Conservation (phyloP, 2,329 filamentous ascomycete species). For the Colletotrichum sp. region DNA sequence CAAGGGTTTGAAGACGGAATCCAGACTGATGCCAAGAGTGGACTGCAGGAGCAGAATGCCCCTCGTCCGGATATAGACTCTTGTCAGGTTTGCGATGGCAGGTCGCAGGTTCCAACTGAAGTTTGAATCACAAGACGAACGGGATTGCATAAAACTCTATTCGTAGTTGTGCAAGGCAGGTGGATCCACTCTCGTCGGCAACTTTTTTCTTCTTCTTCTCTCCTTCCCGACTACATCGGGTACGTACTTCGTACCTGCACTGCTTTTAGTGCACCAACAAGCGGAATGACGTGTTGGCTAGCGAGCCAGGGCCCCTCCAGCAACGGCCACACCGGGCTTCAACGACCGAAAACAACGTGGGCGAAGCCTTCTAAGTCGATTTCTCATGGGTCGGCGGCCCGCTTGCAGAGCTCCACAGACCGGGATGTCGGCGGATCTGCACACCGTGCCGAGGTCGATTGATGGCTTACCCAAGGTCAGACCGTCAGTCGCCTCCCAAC, state of each 20-base stretch:
- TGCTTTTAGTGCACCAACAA: not conserved
- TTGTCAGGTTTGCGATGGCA: slow-evolving; percentile 12
- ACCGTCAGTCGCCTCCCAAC: not conserved
- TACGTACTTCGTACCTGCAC: not conserved
- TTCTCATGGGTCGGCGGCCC: not conserved
- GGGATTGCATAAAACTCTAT: not conserved
- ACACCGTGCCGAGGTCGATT: slow-evolving; percentile 16
- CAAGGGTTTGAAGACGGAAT: not conserved
- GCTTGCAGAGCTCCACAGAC: not conserved
- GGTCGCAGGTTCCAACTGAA: not conserved
- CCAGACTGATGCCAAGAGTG: not conserved
- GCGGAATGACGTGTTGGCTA: slow-evolving; percentile 10
- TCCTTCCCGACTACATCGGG: not conserved
- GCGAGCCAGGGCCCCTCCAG: not conserved
- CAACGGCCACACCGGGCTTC: not conserved
- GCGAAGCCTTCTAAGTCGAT: not conserved
- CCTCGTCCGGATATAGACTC: not conserved
- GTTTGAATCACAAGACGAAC: slow-evolving; percentile 1
- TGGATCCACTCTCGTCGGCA: not conserved
- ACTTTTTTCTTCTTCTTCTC: not conserved
- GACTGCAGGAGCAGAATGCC: not conserved
- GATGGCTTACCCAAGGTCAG: not conserved
- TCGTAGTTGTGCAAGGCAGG: not conserved
- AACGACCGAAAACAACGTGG: slow-evolving; percentile 1
- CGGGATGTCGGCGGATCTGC: slow-evolving; percentile 4